Conservation (phyloP, 2,329 filamentous ascomycete species). For the Berkeleyomyces rouxiae region DNA sequence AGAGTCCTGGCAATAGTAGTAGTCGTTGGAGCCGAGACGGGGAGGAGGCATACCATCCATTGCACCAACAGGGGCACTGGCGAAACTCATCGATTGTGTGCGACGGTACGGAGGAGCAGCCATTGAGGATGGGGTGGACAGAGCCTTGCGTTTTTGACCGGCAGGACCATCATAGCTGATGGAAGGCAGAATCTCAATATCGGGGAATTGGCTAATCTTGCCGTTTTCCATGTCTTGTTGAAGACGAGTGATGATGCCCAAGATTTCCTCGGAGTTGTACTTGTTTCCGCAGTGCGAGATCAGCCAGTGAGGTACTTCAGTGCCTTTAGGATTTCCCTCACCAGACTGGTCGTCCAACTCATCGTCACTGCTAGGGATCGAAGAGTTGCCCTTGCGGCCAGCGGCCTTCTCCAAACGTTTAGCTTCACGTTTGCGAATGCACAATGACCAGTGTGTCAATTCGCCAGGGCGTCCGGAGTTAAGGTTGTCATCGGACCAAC, state of each 20-base stretch:
- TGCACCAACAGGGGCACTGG: constrained; percentile 3
- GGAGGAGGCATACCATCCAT: constrained; percentile 11
- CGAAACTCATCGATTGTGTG: constrained; percentile 22
- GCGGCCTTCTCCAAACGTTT: constrained; percentile 27
- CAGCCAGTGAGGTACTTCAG: constrained; percentile 34
- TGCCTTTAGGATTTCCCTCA: constrained; percentile 22
- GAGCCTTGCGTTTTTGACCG: constrained; percentile 12
- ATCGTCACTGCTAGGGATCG: constrained; percentile 14
- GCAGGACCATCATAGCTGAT: constrained; percentile 20
- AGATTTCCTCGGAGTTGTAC: constrained; percentile 31
- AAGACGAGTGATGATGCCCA: constrained; percentile 30
- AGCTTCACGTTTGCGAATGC: constrained; percentile 47
- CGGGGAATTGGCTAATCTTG: constrained; percentile 31
- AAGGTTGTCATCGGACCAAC: constrained; percentile 41
- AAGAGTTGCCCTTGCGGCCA: constrained; percentile 21
- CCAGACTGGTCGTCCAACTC: constrained; percentile 23
- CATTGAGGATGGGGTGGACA: constrained; percentile 5
- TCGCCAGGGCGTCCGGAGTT: constrained; percentile 23
- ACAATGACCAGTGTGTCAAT: constrained; percentile 43
- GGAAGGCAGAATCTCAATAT: constrained; percentile 42
- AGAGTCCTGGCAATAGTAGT: constrained; percentile 7
- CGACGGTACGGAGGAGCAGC: constrained; percentile 15
- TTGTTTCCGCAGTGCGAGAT: constrained; percentile 28
- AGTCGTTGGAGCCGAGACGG: constrained; percentile 3
- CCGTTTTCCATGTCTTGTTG: constrained; percentile 28